phyloP scores from a whole-genome alignment of 1,284 basidiomycete genomes.

The Farysia itapuensis region DNA sequence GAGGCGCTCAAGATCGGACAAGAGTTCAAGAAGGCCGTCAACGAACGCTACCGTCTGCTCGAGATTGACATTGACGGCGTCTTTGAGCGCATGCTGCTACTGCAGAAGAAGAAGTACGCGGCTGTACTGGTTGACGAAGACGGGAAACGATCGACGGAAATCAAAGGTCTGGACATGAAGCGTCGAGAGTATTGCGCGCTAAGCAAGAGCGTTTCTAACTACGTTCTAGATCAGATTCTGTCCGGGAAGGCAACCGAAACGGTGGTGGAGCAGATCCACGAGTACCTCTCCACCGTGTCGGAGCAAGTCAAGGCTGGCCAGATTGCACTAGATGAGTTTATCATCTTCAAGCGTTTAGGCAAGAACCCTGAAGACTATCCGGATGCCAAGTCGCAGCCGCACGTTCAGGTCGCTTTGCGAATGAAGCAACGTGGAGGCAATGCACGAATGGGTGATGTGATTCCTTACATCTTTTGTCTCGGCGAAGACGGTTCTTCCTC shows the following conservation, averaged over 20 bases:
- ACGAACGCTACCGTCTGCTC: constrained; percentile 89
- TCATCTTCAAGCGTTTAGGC: constrained; percentile 67
- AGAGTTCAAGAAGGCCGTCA: constrained; percentile 92
- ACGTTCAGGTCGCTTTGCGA: constrained; percentile 91
- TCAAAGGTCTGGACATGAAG: constrained; percentile 99
- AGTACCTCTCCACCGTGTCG: constrained; percentile 77
- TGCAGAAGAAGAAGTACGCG: constrained; percentile 99
- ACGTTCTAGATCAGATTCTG: constrained; percentile 76
- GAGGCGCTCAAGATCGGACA: constrained; percentile 88
- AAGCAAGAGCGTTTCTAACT: constrained; percentile 80
- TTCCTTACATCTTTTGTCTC: constrained; percentile 92
- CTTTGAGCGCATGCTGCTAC: constrained; percentile 85
- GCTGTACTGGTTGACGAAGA: constrained; percentile 71
- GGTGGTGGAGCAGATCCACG: constrained; percentile 89
- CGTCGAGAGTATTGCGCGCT: constrained; percentile 89
- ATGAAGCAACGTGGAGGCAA: constrained; percentile 82
- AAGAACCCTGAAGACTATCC: constrained; percentile 73
- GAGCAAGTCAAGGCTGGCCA: constrained; percentile 76
- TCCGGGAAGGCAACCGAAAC: constrained; percentile 87
- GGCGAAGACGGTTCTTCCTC: constrained; percentile 71
- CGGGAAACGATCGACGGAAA: constrained; percentile 64
- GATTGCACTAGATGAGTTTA: constrained; percentile 85
- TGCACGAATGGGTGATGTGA: constrained; percentile 85
- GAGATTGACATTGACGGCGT: constrained; percentile 96
- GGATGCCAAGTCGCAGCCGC: constrained; percentile 89